These are phyloP conservation scores for Zygoascus meyerae DNA, from an alignment of 1,139 yeast genomes.

Conservation along the genomic window DNA sequence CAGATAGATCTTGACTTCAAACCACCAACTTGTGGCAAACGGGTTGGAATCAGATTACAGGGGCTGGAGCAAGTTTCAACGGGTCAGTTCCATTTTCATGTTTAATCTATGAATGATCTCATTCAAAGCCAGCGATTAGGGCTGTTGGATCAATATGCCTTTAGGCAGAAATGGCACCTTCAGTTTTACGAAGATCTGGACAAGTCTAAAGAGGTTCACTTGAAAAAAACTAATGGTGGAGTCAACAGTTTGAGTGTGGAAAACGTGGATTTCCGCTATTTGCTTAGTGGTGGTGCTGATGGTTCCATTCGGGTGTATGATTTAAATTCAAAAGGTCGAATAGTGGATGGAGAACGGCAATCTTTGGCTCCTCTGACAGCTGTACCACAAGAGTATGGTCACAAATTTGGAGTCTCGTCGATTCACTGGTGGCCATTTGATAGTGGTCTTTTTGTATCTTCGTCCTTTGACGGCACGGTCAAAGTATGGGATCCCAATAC, in stretches of 20 bases:
- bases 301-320: slow-evolving; percentile 46
- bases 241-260: slow-evolving; percentile 69
- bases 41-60: too few relatives aligned
- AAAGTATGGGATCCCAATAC: slow-evolving; percentile 78
- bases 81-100: too few relatives aligned
- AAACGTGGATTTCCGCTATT: slow-evolving; percentile 39
- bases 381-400: slow-evolving; percentile 52
- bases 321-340: slow-evolving; percentile 12
- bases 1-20: too few relatives aligned
- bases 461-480: slow-evolving; percentile 73
- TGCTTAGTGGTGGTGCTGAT: slow-evolving; percentile 75
- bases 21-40: too few relatives aligned
- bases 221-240: slow-evolving; percentile 33
- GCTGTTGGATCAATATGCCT: not conserved
- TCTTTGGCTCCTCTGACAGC: slow-evolving; percentile 35
- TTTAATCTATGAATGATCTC: too few relatives aligned
- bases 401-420: slow-evolving; percentile 66
- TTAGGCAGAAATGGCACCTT: not conserved
- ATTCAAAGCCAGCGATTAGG: too few relatives aligned
- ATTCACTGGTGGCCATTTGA: slow-evolving; percentile 89
- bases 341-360: slow-evolving; percentile 16
- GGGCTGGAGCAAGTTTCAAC: too few relatives aligned
- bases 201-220: slow-evolving; percentile 12
- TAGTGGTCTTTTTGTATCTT: slow-evolving; percentile 76
- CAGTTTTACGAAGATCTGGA: slow-evolving; percentile 15